Evolutionary conservation across 768 basidiomycete genomes (phyloP), one percentile per base, ranked within the genome.

Genomic region (Piloderma croceum): DNA sequence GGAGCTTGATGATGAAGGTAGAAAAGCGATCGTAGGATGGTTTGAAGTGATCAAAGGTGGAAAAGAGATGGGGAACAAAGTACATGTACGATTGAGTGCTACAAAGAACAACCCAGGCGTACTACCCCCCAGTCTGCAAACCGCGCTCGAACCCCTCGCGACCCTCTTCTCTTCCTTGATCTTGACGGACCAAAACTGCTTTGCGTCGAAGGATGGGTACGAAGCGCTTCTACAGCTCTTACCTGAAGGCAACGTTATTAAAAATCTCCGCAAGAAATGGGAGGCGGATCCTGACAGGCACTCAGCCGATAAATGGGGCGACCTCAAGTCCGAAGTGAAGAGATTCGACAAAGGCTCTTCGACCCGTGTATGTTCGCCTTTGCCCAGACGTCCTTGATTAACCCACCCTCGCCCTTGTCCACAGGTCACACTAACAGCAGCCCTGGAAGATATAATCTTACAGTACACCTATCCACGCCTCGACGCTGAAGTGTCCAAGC

Each of bases 401-500:
- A 31, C 41, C 35, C 11, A 19, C 13, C 32, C n/a, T 6, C 31
- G 18, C 4, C n/a, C 23, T 34, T 39, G 22, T 48, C 27, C 4
- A 18, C 40, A 70, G 67, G 45, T 47, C 20, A 50, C 43, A 21
- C 48, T 77, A 31, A 63, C 48, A 39, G 62, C 63, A 2, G 79
- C 81, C 3, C 67, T 91, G 65, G 83, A 94, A 58, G 94, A 98
- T 46, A 77, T 97, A 44, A 70, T 96, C 34, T 68, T 99, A 10
- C 85, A 90, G 51, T 97, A 96, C 61, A 94, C 88, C 0, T 99
- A 98, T 62, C 94, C 94, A 1, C 81, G 96, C 10, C 76, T 99
- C 39, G 96, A 99, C 60, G 87, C 88, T 11, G 96, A 99, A 61
- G 96, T 99, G 21, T 93, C 92, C 3, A 94, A 98, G 56, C 90